Evolutionary conservation across 2,329 filamentous ascomycete genomes (phyloP).

Genomic region (Calonectria montana): DNA sequence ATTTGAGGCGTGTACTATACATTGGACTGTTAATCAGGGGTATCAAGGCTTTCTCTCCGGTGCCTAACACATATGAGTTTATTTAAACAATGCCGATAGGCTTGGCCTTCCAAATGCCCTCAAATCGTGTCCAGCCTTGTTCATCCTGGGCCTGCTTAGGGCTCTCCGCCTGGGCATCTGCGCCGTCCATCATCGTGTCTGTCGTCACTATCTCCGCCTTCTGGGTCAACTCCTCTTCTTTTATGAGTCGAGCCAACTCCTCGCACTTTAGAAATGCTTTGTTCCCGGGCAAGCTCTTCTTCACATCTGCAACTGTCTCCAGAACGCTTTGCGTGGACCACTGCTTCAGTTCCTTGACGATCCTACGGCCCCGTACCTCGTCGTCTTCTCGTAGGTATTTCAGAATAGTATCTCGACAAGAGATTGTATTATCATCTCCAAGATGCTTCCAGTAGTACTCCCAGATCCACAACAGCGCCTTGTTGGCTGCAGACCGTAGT

Average conservation of each 20-base stretch:
- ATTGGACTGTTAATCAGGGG: constrained; percentile 15
- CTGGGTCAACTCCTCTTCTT: constrained; percentile 24
- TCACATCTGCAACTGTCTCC: constrained; percentile 52
- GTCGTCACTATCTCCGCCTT: not conserved
- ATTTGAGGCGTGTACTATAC: too few species aligned
- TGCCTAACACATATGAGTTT: not conserved
- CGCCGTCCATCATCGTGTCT: constrained; percentile 26
- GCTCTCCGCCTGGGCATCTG: constrained; percentile 28
- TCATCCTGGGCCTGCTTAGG: constrained; percentile 35
- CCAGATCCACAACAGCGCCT: constrained; percentile 88
- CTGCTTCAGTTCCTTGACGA: constrained; percentile 45
- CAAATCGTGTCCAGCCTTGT: constrained; percentile 60
- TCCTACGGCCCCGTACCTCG: constrained; percentile 37
- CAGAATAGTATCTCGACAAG: constrained; percentile 51
- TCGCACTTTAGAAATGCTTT: constrained; percentile 57
- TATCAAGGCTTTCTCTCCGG: constrained; percentile 18
- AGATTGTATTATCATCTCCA: constrained; percentile 40
- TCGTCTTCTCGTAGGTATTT: constrained; percentile 52
- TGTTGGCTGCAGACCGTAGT: constrained; percentile 74
- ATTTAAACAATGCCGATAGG: constrained; percentile 66
- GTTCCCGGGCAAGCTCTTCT: constrained; percentile 54
- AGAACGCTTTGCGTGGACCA: constrained; percentile 54
- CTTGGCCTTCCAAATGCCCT: constrained; percentile 66
- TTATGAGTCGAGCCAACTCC: constrained; percentile 56
- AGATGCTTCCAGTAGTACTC: constrained; percentile 82